Evolutionary conservation across 2,329 filamentous ascomycete species (phyloP).

Genomic region (Fragosphaeria purpurea): DNA sequence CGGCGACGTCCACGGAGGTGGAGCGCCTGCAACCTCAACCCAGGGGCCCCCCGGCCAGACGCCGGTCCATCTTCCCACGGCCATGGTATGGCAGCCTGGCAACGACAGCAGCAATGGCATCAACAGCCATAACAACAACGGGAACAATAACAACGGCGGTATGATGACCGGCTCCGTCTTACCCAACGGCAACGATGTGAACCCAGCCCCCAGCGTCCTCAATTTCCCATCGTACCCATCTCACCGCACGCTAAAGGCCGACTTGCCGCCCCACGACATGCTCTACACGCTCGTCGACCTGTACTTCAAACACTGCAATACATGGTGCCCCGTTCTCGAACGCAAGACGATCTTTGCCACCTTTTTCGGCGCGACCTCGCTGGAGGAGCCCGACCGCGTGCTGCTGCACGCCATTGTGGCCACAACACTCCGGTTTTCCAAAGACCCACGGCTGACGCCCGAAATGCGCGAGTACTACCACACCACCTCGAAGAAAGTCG

Average conservation of each 20-base stretch:
- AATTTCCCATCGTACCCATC: constrained; percentile 25
- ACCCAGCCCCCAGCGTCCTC: constrained; percentile 45
- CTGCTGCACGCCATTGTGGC: constrained; percentile 81
- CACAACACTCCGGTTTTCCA: constrained; percentile 75
- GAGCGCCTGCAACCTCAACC: constrained; percentile 17
- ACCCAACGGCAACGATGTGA: constrained; percentile 34
- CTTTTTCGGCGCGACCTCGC: constrained; percentile 64
- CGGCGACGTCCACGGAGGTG: constrained; percentile 42
- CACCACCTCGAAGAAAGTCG: constrained; percentile 71
- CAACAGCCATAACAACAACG: constrained; percentile 40
- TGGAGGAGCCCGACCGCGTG: constrained; percentile 74
- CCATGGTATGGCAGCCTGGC: constrained; percentile 11
- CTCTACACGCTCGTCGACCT: constrained; percentile 63
- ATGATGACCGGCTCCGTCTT: constrained; percentile 33
- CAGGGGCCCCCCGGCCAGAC: constrained; percentile 13
- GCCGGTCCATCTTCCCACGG: not conserved
- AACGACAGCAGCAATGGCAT: constrained; percentile 34
- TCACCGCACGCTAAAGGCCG: constrained; percentile 46
- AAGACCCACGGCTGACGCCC: constrained; percentile 62
- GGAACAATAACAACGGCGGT: constrained; percentile 38
- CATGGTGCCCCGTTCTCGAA: constrained; percentile 82
- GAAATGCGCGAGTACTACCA: constrained; percentile 67
- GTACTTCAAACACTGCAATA: constrained; percentile 72
- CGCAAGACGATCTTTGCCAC: constrained; percentile 70
- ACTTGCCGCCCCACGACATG: constrained; percentile 64